Percentiles rank a stretch among this genome's conserved stretches.
phyloP scores from a whole-genome alignment of 78 protist genomes.

The Dictyostelium brefeldianum region DNA sequence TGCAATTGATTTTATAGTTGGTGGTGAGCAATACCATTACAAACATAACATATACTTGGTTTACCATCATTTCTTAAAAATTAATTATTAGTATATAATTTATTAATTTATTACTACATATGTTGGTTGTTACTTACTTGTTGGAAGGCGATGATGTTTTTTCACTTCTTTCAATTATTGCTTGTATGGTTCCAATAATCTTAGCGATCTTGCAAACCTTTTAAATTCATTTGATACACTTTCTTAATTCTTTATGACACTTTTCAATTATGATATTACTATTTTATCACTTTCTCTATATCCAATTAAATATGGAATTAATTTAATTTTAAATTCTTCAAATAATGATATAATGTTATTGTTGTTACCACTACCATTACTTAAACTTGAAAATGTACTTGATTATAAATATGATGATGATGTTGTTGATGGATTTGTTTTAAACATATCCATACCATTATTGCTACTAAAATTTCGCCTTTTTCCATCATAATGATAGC shows the following conservation, averaged over 20 bases:
- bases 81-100: too few relatives aligned
- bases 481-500: too few relatives aligned
- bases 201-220: too few relatives aligned
- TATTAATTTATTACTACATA: too few relatives aligned
- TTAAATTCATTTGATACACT: not conserved
- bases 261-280: not conserved
- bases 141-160: not conserved
- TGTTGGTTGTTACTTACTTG: too few relatives aligned
- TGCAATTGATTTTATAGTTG: not conserved
- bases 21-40: constrained; percentile 18
- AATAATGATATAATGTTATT: not conserved
- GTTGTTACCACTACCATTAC: too few relatives aligned
- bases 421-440: too few relatives aligned
- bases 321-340: not conserved
- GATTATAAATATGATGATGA: too few relatives aligned
- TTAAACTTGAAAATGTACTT: too few relatives aligned
- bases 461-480: too few relatives aligned
- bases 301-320: not conserved
- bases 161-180: not conserved
- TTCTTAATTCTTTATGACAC: not conserved
- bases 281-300: constrained; percentile 12
- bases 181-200: not conserved
- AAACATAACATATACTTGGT: not conserved
- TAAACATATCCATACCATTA: too few relatives aligned
- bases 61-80: too few relatives aligned